Evolutionary conservation across 2,329 filamentous ascomycete genomes (phyloP), one percentile per base, ranked within the genome.

Genomic region (Trichophyton benhamiae): DNA sequence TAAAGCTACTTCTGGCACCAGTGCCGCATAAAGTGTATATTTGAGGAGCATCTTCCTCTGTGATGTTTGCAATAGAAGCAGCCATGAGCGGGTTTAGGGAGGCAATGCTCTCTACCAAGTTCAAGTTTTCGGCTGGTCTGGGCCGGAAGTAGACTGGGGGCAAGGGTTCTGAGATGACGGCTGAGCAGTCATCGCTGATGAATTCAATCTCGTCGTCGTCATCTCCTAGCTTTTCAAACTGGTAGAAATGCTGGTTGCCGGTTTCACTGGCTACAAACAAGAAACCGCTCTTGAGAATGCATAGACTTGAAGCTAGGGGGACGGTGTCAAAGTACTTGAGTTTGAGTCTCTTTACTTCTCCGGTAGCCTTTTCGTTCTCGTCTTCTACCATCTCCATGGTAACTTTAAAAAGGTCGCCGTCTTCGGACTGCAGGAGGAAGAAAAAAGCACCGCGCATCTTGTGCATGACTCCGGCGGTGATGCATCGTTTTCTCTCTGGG

Each of bases 241-340:
- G 92, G 74, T 97, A 99, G 67, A 99, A 91, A 63, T 91, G 85
- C 71, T 95, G 89, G 71, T 96, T 94, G 33, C 95, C 94, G 65
- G 88, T 91, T 74, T 99, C 92, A 69, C 89, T 89, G 6, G 91
- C 90, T 60, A 92, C 87, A 69, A 94, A 99, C 9, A 99, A 81
- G 71, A 96, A 99, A 30, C 94, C 95, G 66, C 91, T 96, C 76
- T 96, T 96, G 66, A 99, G 76, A 66, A 99, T 96, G 72, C 91
- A 90, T 52, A 99, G 82, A 70, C 84, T 95, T 0, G 88, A 86
- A 0, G 91, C 90, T 42, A 95, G 80, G 0, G 95, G 92, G 2
- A 96, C 88, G 0, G 94, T 99, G 69, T 99, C 94, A 68, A 97
- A 99, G 74, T 97, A 99, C 73, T 96, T 96, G 75, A 99, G 89